Percentiles rank a stretch among this genome's conserved stretches.
phyloP scores from a whole-genome alignment of 2,329 filamentous ascomycete genomes.

The Colletotrichum truncatum region DNA sequence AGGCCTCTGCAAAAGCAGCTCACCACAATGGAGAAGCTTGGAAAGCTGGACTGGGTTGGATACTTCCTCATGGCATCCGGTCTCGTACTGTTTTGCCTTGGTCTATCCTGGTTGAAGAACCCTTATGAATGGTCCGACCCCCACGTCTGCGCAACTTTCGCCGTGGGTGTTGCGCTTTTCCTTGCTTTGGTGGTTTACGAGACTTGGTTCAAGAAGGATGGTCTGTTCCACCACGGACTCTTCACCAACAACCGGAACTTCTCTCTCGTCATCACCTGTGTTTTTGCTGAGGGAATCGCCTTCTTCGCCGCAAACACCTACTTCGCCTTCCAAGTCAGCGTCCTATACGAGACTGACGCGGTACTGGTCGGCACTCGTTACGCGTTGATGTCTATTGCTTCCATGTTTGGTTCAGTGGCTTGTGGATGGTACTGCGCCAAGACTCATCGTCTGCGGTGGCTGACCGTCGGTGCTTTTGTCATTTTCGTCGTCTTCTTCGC shows the following conservation, averaged over 20 bases:
- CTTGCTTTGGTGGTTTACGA: slow-evolving; percentile 44
- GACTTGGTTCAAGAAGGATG: slow-evolving; percentile 44
- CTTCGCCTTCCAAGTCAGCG: slow-evolving; percentile 47
- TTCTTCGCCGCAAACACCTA: slow-evolving; percentile 54
- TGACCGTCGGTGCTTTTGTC: slow-evolving; percentile 36
- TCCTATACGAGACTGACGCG: slow-evolving; percentile 46
- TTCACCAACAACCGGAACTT: slow-evolving; percentile 47
- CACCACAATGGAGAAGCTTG: slow-evolving; percentile 42
- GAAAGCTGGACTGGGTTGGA: slow-evolving; percentile 48
- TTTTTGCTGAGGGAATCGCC: slow-evolving; percentile 47
- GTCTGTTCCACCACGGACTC: slow-evolving; percentile 51
- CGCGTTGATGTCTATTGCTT: slow-evolving; percentile 42
- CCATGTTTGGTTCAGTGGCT: slow-evolving; percentile 39
- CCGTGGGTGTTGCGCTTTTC: slow-evolving; percentile 37
- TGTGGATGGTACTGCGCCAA: slow-evolving; percentile 42
- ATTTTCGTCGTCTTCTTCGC: slow-evolving; percentile 43
- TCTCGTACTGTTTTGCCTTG: slow-evolving; percentile 48
- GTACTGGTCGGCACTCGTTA: slow-evolving; percentile 44
- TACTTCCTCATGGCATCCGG: slow-evolving; percentile 44
- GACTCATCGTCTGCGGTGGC: slow-evolving; percentile 38
- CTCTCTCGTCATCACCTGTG: slow-evolving; percentile 42
- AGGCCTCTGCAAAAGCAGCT: slow-evolving; percentile 37
- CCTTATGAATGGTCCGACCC: slow-evolving; percentile 48
- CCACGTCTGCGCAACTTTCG: slow-evolving; percentile 45
- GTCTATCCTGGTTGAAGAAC: slow-evolving; percentile 48